Evolutionary conservation across 371 early-diverging fungal genomes (phyloP), one percentile per base, ranked within the genome.

Genomic region (Syncephalastrum sp.): DNA sequence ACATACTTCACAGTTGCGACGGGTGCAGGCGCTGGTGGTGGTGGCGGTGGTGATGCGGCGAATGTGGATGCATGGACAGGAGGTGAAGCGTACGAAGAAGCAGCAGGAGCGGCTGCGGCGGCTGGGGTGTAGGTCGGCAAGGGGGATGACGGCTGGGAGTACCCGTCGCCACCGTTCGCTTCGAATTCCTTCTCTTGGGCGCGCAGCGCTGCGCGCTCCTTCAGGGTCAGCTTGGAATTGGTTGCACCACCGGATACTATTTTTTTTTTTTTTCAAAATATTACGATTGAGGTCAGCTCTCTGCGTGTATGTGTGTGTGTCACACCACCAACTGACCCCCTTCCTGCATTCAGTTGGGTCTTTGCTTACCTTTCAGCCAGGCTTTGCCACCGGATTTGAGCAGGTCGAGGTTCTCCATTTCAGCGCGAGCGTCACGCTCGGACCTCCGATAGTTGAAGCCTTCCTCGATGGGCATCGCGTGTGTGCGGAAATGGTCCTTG

Each of bases 381-480:
- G 72, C 73, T 52, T 74, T 74, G 55, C 74, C 77, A 29, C 72
- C 72, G n/a, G 74, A 66, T 64, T 68, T 71, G 15, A 75, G 24
- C 10, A 75, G 33, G 51, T 74, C 79, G 33, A 71, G 42, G 33
- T 68, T 64, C 24, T 75, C 70, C 29, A 79, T 54, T 29, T 77
- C 74, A 1, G 64, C 47, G 27, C 68, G 70, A 0, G 54, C 64
- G 52, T 72, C 63, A 29, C 38, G 56, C 14, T 74, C 70, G 13
- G 53, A 42, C 38, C 52, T 56, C 56, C 70, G 56, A 66, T 68
- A 74, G 14, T 72, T 44, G 46, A 57, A 72, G 1, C 77, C 77
- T 25, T 61, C 70, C 14, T 63, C 63, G 10, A 72, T 50, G 4
- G 60, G 50, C 78, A 77, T 77, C 0, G 49, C 48, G 42, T 66